phyloP scores from a whole-genome alignment of 768 basidiomycete species.

The Amanita exitialis region DNA sequence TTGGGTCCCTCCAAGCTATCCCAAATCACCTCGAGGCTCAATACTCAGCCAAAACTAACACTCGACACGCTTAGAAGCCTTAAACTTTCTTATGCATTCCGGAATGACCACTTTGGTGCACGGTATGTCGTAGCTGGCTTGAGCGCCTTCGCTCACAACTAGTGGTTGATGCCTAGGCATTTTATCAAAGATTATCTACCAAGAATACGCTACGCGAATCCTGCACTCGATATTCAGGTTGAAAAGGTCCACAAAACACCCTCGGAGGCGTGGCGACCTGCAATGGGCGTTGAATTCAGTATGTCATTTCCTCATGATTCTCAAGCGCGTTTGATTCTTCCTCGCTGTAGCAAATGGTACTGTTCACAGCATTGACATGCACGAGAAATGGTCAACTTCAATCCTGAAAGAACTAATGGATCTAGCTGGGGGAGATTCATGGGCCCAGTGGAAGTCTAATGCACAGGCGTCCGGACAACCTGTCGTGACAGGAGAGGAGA shows the following conservation, averaged over 20 bases:
- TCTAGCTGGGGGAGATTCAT: conserved; percentile 45
- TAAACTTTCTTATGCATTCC: conserved; percentile 44
- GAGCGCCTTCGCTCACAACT: neutral
- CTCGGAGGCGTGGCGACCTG: conserved; percentile 48
- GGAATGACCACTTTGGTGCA: conserved; percentile 69
- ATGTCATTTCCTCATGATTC: conserved; percentile 15
- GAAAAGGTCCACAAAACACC: conserved; percentile 41
- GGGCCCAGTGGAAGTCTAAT: conserved; percentile 46
- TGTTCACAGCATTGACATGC: conserved; percentile 37
- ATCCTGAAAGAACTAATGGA: conserved; percentile 70
- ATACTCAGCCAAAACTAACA: conserved; percentile 37
- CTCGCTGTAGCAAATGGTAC: conserved; percentile 37
- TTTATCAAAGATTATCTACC: conserved; percentile 76
- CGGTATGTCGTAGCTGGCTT: conserved; percentile 27
- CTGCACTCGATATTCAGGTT: conserved; percentile 50
- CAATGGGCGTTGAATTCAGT: conserved; percentile 58
- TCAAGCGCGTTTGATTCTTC: neutral
- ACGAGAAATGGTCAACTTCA: conserved; percentile 58
- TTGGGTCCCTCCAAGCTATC: conserved; percentile 49
- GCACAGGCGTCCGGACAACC: conserved; percentile 35
- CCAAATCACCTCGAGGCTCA: conserved; percentile 40
- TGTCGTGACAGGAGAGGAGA: conserved; percentile 36
- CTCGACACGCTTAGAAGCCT: conserved; percentile 40
- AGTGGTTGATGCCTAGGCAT: conserved; percentile 33
- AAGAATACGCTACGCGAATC: conserved; percentile 71